Evolutionary conservation across 768 basidiomycete species (phyloP), one percentile per base, ranked within the genome.

Genomic region (Trametopsis cervina): DNA sequence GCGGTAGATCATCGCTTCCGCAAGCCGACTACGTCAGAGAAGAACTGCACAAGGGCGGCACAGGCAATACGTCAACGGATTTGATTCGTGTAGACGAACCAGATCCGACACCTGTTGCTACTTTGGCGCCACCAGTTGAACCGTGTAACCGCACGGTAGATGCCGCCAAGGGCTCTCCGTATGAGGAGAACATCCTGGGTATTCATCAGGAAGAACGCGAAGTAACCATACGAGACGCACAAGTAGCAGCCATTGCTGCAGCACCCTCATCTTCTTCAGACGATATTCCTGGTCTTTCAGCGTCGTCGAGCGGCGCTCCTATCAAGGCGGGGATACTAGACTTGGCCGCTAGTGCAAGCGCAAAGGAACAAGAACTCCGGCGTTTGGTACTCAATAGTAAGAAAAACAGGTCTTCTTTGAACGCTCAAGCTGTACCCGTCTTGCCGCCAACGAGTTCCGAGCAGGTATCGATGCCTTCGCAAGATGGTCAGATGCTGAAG

Each of bases 281-380:
- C 39, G 22, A 29, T n/a, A n/a, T 26, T 12, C 21, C 18, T 17
- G 33, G 26, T 20, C 23, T 24, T 17, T n/a, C 40, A 5, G 24
- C 15, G 4, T 5, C 36, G 27, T 40, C 42, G 5, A 13, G 26
- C 9, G 27, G 9, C 15, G 38, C 46, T 0, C 22, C 9, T 7
- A 25, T 25, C 5, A 15, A 21, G 13, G 20, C 21, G 22, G n/a
- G 22, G 17, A 44, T 40, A 40, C 3, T 24, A 42, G 39, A 46
- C 22, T 20, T 25, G 6, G 43, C 26, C 15, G 63, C 9, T 7
- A n/a, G 64, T 40, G 68, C 68, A 37, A 59, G 66, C 42, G 63
- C 61, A 7, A 70, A 71, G 65, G 76, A 76, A 54, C 68, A 71
- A 21, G 36, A 54, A 33, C 44, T 61, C 12, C 56, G 60, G 15